Percentiles rank a stretch among this genome's conserved stretches.
Evolutionary conservation across 257 asterid species (phyloP).

Genomic region (Schizonepeta tenuifolia): DNA sequence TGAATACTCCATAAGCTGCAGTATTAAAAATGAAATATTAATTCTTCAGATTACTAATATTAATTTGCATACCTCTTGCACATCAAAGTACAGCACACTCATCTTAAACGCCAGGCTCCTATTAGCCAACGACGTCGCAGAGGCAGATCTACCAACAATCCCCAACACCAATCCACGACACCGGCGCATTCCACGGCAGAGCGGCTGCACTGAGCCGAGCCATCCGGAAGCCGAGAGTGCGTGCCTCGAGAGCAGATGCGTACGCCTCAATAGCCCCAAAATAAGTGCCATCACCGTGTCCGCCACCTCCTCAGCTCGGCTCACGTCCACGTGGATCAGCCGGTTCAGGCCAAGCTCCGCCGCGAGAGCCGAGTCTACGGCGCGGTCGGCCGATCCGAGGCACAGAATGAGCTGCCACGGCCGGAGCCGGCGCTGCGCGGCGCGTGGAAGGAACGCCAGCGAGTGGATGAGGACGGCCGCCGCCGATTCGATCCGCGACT

Average conservation of each 20-base stretch:
- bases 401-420: constrained; percentile 93
- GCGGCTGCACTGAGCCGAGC: constrained; percentile 99
- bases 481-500: constrained; percentile 88
- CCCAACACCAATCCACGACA: constrained; percentile 83
- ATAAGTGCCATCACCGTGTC: constrained; percentile 98
- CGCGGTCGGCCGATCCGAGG: constrained; percentile 93
- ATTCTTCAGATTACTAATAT: not conserved
- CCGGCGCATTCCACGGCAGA: constrained; percentile 83
- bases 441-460: constrained; percentile 95
- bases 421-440: constrained; percentile 96
- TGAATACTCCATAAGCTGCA: not conserved
- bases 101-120: constrained; percentile 96
- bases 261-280: constrained; percentile 85
- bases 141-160: constrained; percentile 92
- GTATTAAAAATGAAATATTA: not conserved
- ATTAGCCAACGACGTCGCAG: constrained; percentile 82
- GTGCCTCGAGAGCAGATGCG: constrained; percentile 91
- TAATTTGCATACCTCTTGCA: constrained; percentile 60
- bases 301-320: constrained; percentile 95
- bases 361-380: constrained; percentile 86
- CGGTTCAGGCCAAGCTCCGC: constrained; percentile 78
- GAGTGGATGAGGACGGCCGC: constrained; percentile 91
- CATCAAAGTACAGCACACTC: constrained; percentile 95
- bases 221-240: constrained; percentile 95
- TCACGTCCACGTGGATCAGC: constrained; percentile 86